A percentile compares a stretch with the other conserved stretches of the same genome.
Evolutionary conservation across 2,329 filamentous ascomycete species (phyloP).

Genomic region (Xylariaceae sp.): DNA sequence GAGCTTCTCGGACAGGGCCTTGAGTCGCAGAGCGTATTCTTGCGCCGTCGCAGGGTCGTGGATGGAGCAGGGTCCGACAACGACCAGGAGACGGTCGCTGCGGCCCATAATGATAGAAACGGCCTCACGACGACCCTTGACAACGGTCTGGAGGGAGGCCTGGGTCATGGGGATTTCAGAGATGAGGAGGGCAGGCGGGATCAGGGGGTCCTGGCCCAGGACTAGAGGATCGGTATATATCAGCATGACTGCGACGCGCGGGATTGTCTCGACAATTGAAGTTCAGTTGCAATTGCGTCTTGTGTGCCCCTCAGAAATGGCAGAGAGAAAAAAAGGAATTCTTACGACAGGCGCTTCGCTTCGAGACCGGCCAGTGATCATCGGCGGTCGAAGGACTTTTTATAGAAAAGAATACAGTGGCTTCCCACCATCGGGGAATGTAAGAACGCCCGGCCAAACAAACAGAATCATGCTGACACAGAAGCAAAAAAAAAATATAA

Average conservation of each 20-base stretch:
- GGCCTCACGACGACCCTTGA: slow-evolving; percentile 63
- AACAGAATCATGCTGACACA: background rate
- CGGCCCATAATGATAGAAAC: slow-evolving; percentile 72
- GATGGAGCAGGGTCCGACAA: slow-evolving; percentile 94
- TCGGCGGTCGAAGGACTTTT: background rate
- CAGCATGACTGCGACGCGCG: slow-evolving; percentile 24
- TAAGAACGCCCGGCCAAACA: background rate
- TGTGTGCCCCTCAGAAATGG: background rate
- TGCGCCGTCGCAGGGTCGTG: slow-evolving; percentile 86
- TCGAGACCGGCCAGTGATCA: background rate
- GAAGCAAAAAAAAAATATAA: background rate
- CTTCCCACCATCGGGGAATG: background rate
- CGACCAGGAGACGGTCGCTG: slow-evolving; percentile 83
- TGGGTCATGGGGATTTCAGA: slow-evolving; percentile 72
- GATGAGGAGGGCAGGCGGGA: slow-evolving; percentile 80
- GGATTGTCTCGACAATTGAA: background rate
- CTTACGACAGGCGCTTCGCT: background rate
- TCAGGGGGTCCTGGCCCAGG: slow-evolving; percentile 88
- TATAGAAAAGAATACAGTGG: background rate
- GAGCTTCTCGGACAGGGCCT: slow-evolving; percentile 71
- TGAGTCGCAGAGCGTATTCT: slow-evolving; percentile 80
- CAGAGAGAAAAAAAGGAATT: background rate
- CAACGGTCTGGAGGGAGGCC: slow-evolving; percentile 59
- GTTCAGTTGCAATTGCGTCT: background rate
- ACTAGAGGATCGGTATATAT: slow-evolving; percentile 49